phyloP scores from a whole-genome alignment of 116 monocot species.

The Phalaenopsis hybrid region DNA sequence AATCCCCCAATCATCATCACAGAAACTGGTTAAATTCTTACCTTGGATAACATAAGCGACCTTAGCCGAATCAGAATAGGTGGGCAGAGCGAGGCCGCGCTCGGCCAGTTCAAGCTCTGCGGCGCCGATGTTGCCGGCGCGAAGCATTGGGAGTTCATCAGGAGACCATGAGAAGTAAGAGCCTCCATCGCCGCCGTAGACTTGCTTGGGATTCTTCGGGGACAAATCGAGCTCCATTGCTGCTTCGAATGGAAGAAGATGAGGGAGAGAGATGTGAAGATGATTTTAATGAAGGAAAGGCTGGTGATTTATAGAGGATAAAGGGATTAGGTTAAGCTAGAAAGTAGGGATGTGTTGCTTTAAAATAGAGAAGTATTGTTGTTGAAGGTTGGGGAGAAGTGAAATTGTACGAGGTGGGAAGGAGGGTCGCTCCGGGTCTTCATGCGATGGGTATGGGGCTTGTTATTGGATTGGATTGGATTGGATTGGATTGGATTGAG shows the following conservation, averaged over 20 bases:
- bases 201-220: slow-evolving; percentile 42
- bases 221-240: slow-evolving; percentile 56
- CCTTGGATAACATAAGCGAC: slow-evolving; percentile 85
- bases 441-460: too few species aligned
- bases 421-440: too few species aligned
- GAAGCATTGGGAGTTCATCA: slow-evolving; percentile 68
- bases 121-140: slow-evolving; percentile 50
- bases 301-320: neutral
- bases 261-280: neutral
- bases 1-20: too few species aligned
- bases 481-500: too few species aligned
- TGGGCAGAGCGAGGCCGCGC: slow-evolving; percentile 63
- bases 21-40: neutral
- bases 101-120: slow-evolving; percentile 52
- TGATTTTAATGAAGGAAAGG: neutral
- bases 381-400: neutral
- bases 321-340: neutral
- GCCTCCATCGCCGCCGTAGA: slow-evolving; percentile 50
- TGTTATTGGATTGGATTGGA: too few species aligned
- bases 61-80: slow-evolving; percentile 73
- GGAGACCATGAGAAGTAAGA: slow-evolving; percentile 50
- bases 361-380: neutral
- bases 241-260: neutral
- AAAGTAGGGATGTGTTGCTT: neutral
- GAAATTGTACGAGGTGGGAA: neutral